A percentile compares a stretch with the other conserved stretches of the same genome.
These are phyloP conservation scores for Citrullus colocynthis DNA, from an alignment of 306 rosid genomes.

Conservation along the genomic window DNA sequence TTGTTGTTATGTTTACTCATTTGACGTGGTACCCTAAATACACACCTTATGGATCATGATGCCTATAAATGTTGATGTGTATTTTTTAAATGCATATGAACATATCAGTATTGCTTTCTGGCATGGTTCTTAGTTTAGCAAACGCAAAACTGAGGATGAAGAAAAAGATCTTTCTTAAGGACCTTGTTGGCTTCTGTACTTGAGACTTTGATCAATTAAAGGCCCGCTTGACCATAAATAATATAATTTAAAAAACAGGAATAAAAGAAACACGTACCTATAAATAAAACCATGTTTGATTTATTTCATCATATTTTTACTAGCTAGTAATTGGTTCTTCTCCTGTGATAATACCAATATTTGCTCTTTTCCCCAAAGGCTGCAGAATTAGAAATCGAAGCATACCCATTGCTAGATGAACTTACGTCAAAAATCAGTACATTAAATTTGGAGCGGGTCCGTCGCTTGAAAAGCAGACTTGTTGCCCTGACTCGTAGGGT, in stretches of 20 bases:
- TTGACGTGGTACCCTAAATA: neutral
- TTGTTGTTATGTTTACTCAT: neutral
- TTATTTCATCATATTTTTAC: conserved; percentile 4
- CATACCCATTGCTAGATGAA: conserved; percentile 88
- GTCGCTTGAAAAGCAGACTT: conserved; percentile 95
- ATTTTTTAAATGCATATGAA: neutral
- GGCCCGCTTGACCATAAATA: neutral
- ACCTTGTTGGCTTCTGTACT: neutral
- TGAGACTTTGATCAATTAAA: neutral
- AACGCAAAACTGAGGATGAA: neutral
- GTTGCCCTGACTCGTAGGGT: conserved; percentile 96
- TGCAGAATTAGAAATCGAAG: conserved; percentile 93
- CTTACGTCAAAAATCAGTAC: conserved; percentile 97
- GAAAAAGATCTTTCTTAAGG: neutral
- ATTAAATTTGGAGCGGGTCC: conserved; percentile 91
- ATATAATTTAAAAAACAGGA: neutral
- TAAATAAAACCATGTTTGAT: neutral
- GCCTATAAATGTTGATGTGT: neutral
- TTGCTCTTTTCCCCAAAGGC: conserved; percentile 44
- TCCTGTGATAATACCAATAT: conserved; percentile 16
- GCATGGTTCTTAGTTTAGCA: neutral
- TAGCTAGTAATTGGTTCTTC: conserved; percentile 10
- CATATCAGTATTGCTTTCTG: neutral
- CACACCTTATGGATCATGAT: neutral
- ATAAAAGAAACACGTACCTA: neutral